A percentile compares a stretch with the other conserved stretches of the same genome.
phyloP scores from a whole-genome alignment of 1,139 yeast species.

The Pneumocystis jirovecii region DNA sequence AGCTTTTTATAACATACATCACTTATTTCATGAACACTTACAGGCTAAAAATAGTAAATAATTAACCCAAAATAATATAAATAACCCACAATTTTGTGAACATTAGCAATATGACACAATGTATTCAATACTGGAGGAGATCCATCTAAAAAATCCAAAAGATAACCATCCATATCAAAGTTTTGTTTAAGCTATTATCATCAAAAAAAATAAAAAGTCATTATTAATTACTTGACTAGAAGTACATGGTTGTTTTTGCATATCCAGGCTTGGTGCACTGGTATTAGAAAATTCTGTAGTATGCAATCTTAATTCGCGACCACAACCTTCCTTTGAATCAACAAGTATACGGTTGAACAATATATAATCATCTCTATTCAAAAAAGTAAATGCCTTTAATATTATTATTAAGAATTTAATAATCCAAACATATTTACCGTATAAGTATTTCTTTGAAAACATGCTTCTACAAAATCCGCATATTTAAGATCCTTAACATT shows the following conservation, averaged over 20 bases:
- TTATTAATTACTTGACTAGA: slow-evolving; percentile 27
- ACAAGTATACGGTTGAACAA: slow-evolving; percentile 31
- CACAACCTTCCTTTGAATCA: slow-evolving; percentile 17
- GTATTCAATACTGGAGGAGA: slow-evolving; percentile 61
- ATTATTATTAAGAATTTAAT: neutral
- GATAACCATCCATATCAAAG: slow-evolving; percentile 41
- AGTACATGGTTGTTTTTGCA: slow-evolving; percentile 21
- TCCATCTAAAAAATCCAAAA: slow-evolving; percentile 58
- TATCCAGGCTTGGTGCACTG: slow-evolving; percentile 15
- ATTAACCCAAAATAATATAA: neutral
- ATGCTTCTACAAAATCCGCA: slow-evolving; percentile 44
- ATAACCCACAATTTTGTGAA: slow-evolving; percentile 33
- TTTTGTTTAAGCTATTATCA: neutral
- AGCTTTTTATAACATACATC: neutral
- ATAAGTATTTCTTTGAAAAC: slow-evolving; percentile 40
- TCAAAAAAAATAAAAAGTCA: slow-evolving; percentile 37
- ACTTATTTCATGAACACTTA: neutral
- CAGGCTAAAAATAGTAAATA: neutral
- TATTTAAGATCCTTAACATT: slow-evolving; percentile 35
- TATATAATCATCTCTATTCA: slow-evolving; percentile 31
- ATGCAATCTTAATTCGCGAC: slow-evolving; percentile 28
- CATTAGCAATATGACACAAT: slow-evolving; percentile 45
- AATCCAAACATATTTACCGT: slow-evolving; percentile 16
- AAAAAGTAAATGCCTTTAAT: slow-evolving; percentile 36
- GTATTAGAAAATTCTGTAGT: slow-evolving; percentile 31